These are phyloP conservation scores for Citrus mangshanensis DNA, from an alignment of 345 rosid species.

Conservation along the genomic window DNA sequence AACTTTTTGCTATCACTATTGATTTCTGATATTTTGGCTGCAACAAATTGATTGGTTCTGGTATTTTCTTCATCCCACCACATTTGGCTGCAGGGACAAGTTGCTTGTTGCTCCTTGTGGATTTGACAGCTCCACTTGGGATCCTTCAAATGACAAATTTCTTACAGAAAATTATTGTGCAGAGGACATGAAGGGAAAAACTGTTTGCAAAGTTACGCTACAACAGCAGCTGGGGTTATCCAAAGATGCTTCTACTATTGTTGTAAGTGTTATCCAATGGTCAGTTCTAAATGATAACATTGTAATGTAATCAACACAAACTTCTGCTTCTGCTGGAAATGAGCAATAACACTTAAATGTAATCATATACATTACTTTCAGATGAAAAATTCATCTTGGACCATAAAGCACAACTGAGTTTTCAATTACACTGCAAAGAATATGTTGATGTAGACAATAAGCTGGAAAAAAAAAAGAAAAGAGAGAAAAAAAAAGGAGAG, in stretches of 20 bases:
- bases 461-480: background rate
- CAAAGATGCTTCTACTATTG: conserved; percentile 34
- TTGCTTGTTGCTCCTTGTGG: conserved; percentile 59
- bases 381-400: background rate
- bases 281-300: background rate
- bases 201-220: conserved; percentile 51
- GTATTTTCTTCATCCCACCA: background rate
- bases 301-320: too few relatives aligned
- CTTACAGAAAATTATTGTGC: conserved; percentile 55
- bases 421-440: background rate
- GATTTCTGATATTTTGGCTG: background rate
- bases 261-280: conserved; percentile 33
- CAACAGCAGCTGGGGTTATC: conserved; percentile 49
- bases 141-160: conserved; percentile 60
- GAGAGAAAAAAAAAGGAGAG: background rate
- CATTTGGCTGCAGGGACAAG: conserved; percentile 53
- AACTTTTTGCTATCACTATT: background rate
- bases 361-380: background rate
- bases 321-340: background rate
- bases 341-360: background rate
- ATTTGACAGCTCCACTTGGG: conserved; percentile 53
- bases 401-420: background rate
- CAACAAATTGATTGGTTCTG: background rate
- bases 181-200: conserved; percentile 59
- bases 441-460: background rate